Percentiles rank a stretch among this genome's conserved stretches.
Evolutionary conservation across 208 protist species (phyloP).

Genomic region (Wallacemonas collosoma): DNA sequence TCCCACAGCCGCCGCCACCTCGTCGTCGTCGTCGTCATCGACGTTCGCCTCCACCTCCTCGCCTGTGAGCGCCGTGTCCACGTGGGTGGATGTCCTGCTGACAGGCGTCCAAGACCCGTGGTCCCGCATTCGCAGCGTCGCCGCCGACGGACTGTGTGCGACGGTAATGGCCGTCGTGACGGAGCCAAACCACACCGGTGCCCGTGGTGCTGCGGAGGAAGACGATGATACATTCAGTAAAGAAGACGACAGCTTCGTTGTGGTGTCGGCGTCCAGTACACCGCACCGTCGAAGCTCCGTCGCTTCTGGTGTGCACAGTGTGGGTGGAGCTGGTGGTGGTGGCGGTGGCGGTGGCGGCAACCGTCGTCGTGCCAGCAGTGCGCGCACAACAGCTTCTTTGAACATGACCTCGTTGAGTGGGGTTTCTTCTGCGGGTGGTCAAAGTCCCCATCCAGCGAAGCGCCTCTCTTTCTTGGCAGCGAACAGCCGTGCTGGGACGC

Average conservation of each 20-base stretch:
- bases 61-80: background rate
- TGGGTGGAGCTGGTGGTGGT: too few relatives aligned
- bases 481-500: background rate
- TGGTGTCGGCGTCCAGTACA: slow-evolving; percentile 14
- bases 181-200: slow-evolving; percentile 18
- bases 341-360: background rate
- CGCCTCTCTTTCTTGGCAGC: slow-evolving; percentile 8
- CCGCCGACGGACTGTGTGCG: slow-evolving; percentile 23
- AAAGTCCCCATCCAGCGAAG: slow-evolving; percentile 11
- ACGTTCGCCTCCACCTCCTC: background rate
- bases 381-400: background rate
- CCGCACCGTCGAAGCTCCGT: slow-evolving; percentile 11
- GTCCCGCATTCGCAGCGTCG: slow-evolving; percentile 57
- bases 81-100: slow-evolving; percentile 49
- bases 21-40: background rate
- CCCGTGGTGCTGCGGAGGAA: background rate
- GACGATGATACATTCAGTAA: background rate
- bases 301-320: slow-evolving; percentile 4
- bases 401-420: slow-evolving; percentile 14
- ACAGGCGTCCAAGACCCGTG: slow-evolving; percentile 68
- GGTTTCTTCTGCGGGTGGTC: background rate
- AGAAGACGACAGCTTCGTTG: slow-evolving; percentile 8
- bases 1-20: background rate
- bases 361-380: background rate
- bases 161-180: slow-evolving; percentile 27